Evolutionary conservation across 2,329 filamentous ascomycete species (phyloP), one percentile per base, ranked within the genome.

Genomic region (Lasiodiplodia citricola): DNA sequence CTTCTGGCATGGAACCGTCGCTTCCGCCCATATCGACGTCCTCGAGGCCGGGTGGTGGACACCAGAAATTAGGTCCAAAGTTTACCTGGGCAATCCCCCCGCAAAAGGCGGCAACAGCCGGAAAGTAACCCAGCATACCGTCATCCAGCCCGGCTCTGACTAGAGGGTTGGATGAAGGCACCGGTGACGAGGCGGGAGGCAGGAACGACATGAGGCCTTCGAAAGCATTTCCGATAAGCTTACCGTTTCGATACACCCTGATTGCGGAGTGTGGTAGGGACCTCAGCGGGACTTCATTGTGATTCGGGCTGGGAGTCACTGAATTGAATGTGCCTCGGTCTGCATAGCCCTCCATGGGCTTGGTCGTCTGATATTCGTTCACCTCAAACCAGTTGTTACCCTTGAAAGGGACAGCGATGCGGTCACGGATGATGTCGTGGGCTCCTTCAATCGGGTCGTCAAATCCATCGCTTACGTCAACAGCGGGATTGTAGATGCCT

Each of bases 41-140:
- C 47, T 73, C 74, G 81, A 87, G 85, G 54, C 87, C 85, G 3
- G 88, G 86, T 0, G 94, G 94, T 18, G 94, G 93, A 76, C 85
- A 92, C 94, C 94, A 97, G 83, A 97, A 98, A 38, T 96, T 86
- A 0, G 93, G 94, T 0, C 96, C 95, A 77, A 99, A 97, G 80
- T 97, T 97, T 74, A 95, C 91, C 79, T 98, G 92, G 18, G 92
- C 94, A 1, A 94, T 92, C 28, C 95, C 96, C 65, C 94, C 95
- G 55, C 92, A 90, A 81, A 97, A 98, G 25, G 96, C 92, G 74
- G 94, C 96, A 23, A 99, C 89, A 25, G 94, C 93, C 1, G 96
- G 96, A 76, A 97, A 97, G 81, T 99, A 99, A 13, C 96, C 96
- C 1, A 97, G 87, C 86, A 96, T 92, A 44, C 95, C 96, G 76